phyloP scores from a whole-genome alignment of 805 yeast species.

The Candida suzukii region DNA sequence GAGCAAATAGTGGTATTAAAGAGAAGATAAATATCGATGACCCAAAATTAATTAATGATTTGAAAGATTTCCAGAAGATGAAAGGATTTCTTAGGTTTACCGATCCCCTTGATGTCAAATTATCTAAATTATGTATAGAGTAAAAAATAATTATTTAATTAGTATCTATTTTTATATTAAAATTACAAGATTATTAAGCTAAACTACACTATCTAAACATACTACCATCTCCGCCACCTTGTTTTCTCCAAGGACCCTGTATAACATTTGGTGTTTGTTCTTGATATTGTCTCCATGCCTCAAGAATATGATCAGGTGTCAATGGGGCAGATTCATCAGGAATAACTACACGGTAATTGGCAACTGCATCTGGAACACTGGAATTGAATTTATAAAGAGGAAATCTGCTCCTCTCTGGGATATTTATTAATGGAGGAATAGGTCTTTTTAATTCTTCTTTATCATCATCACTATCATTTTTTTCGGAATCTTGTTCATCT shows the following conservation, averaged over 20 bases:
- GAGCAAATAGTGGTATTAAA: background rate
- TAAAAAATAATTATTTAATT: too few species aligned
- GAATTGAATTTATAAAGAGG: background rate
- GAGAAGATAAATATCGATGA: too few species aligned
- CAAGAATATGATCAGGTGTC: slow-evolving; percentile 77
- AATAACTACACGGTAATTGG: background rate
- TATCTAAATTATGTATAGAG: background rate
- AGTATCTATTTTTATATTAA: too few species aligned
- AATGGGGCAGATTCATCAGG: slow-evolving; percentile 41
- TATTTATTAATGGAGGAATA: slow-evolving; percentile 11
- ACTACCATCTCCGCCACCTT: slow-evolving; percentile 66
- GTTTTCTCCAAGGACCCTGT: slow-evolving; percentile 57
- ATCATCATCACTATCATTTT: background rate
- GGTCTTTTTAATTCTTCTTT: slow-evolving; percentile 13
- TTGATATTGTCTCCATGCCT: slow-evolving; percentile 78
- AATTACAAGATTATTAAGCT: too few species aligned
- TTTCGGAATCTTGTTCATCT: slow-evolving; percentile 9
- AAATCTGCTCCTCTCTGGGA: background rate
- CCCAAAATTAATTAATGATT: background rate
- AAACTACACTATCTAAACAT: slow-evolving; percentile 54
- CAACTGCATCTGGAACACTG: background rate
- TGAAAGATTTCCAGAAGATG: background rate
- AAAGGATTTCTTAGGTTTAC: background rate
- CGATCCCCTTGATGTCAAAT: background rate
- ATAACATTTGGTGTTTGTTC: slow-evolving; percentile 60